Evolutionary conservation across 164 flowering plant genomes (phyloP), one percentile per base, ranked within the genome.

Genomic region (Malania oleifera): DNA sequence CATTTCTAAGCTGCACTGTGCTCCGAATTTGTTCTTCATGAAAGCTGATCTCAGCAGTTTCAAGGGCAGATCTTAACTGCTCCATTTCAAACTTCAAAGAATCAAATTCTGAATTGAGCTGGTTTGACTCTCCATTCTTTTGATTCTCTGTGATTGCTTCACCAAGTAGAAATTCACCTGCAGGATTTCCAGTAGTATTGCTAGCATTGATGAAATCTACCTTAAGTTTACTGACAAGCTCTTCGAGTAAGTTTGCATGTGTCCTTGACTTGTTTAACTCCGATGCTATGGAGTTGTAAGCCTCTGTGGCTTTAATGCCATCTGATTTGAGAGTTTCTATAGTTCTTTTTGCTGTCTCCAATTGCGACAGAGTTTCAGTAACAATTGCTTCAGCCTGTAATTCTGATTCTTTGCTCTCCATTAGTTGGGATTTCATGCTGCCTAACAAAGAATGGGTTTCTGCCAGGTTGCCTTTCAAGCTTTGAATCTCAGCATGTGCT

Each of bases 181-280:
- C 28, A 46, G 43, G 17, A 20, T 63, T 47, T 27, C 13, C 48
- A 25, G 31, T 45, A 59, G 13, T 13, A 43, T 52, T 60, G 29
- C 55, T 23, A 44, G 53, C 63, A 17, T 49, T 41, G 44, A 35
- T 25, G 38, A 65, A 52, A 57, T 77, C 82, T 7, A 55, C 45
- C 57, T 80, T 67, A 43, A 89, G 81, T 55, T 84, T 73, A 44
- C 72, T 55, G 0, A 86, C 82, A 25, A 78, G 71, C 28, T 61
- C 84, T 62, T 93, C 87, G 0, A 93, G 75, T 15, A 70, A 65
- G 35, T 52, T 57, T 19, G 82, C 77, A 18, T 56, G 76, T n/a
- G 70, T 74, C 69, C 67, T 79, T 17, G 97, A 84, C 56, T 78
- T 69, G 17, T 82, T 77, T 26, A 93, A 70, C 74, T 89, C 96